Evolutionary conservation across 441 rosid species (phyloP), one percentile per base, ranked within the genome.

Genomic region (Gossypium trilobum): DNA sequence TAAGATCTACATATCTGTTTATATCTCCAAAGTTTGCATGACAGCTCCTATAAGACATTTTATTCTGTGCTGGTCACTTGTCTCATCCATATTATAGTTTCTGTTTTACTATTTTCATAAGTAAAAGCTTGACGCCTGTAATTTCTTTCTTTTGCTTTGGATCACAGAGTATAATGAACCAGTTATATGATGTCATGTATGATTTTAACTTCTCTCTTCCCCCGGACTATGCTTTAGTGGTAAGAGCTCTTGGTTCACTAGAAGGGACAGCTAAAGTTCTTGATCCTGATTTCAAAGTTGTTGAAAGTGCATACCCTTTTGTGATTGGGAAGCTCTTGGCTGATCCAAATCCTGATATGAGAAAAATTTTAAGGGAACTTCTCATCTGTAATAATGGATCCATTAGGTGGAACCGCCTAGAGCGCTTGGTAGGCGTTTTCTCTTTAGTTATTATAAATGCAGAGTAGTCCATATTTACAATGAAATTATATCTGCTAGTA

Each of bases 251-350:
- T 46, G 97, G 97, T 69, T 91, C 98, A 65, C 87, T 93, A 10
- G 99, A 95, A 88, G 99, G 98, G 82, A 95, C 99, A 0, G 95
- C 99, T 51, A 93, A 95, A 86, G 86, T 80, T 78, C 90, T 95
- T 31, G 97, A 91, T 78, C 97, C 99, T 68, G 89, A 88, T 75
- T 93, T 95, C 81, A 90, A 90, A 79, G 98, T 95, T 65, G 78
- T 92, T 5, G 99, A 91, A 79, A 91, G 93, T 73, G 93, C 98
- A 56, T 91, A 95, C 74, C 98, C 98, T 59, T 95, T 90, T 78
- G 89, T 95, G 25, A 80, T 95, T 19, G 98, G 95, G 68, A 91
- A 97, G 82, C 95, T 95, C 65, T 84, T 95, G 65, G 97, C 85
- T 54, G 99, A 95, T 78, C 83, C 98, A 61, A 86, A 86, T 82